phyloP scores from a whole-genome alignment of 495 filamentous ascomycete genomes.

The Tuber brumale region DNA sequence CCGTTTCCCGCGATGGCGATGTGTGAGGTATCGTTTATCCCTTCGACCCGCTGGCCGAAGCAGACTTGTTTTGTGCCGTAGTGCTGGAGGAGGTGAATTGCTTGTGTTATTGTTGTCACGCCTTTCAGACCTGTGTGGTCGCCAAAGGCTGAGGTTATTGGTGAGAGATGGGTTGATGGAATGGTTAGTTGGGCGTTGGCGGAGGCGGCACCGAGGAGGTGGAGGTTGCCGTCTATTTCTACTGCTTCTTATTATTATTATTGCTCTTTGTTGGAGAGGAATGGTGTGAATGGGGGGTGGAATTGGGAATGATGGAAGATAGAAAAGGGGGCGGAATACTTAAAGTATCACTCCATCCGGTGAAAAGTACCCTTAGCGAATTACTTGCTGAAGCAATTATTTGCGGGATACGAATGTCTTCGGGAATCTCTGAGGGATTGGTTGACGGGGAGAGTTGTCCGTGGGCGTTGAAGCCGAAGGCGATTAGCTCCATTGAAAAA shows the following conservation, averaged over 20 bases:
- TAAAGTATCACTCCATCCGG: constrained; percentile 33
- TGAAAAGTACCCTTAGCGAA: constrained; percentile 24
- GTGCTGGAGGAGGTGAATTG: not conserved
- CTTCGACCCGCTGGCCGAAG: not conserved
- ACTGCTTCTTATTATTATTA: constrained; percentile 20
- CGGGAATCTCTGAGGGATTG: constrained; percentile 10
- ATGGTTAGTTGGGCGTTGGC: constrained; percentile 13
- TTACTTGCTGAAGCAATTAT: constrained; percentile 18
- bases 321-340: constrained; percentile 13
- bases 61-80: not conserved
- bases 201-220: constrained; percentile 16
- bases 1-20: constrained; percentile 37
- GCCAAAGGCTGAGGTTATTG: constrained; percentile 18
- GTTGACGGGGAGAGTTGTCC: constrained; percentile 19
- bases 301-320: not conserved
- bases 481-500: constrained; percentile 10
- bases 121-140: constrained; percentile 23
- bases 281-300: not conserved
- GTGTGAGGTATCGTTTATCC: constrained; percentile 2
- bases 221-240: constrained; percentile 23
- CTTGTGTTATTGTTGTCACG: constrained; percentile 3
- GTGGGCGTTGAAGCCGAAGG: constrained; percentile 32
- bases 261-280: not conserved
- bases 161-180: constrained; percentile 3
- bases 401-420: constrained; percentile 25